phyloP scores from a whole-genome alignment of 2,329 filamentous ascomycete genomes.

The Fusarium xyrophilum region DNA sequence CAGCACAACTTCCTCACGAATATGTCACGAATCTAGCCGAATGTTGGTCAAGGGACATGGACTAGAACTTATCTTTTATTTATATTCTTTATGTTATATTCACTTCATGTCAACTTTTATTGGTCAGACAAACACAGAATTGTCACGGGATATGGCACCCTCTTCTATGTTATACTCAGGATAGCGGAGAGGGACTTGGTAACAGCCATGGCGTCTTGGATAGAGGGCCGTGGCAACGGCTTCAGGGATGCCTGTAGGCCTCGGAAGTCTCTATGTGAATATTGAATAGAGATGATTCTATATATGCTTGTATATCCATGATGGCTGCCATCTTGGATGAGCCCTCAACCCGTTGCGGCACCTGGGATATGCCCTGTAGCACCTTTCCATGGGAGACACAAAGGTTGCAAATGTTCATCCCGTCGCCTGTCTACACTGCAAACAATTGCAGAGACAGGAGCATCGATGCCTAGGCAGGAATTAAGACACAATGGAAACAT shows the following conservation, averaged over 20 bases:
- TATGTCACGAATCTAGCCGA: conserved; percentile 34
- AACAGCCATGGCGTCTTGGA: conserved; percentile 44
- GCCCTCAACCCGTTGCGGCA: background rate
- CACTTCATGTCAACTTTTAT: conserved; percentile 38
- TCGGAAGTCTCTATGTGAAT: conserved; percentile 36
- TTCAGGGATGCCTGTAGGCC: conserved; percentile 42
- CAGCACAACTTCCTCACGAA: conserved; percentile 22
- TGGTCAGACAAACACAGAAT: conserved; percentile 34
- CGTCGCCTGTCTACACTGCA: background rate
- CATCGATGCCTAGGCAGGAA: background rate
- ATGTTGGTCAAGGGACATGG: conserved; percentile 13
- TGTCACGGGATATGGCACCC: conserved; percentile 36
- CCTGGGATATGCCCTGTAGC: background rate
- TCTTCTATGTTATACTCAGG: conserved; percentile 34
- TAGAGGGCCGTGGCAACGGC: conserved; percentile 39
- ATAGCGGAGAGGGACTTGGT: conserved; percentile 35
- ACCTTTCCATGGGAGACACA: background rate
- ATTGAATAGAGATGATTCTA: conserved; percentile 42
- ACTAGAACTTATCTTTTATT: conserved; percentile 22
- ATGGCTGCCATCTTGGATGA: background rate
- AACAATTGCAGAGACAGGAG: background rate
- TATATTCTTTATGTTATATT: conserved; percentile 23
- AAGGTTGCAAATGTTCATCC: background rate
- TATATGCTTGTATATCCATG: background rate
- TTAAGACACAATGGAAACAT: background rate